A percentile compares a stretch with the other conserved stretches of the same genome.
These are phyloP conservation scores for Vigna reflexopilosa DNA, from an alignment of 306 rosid species.

Conservation along the genomic window DNA sequence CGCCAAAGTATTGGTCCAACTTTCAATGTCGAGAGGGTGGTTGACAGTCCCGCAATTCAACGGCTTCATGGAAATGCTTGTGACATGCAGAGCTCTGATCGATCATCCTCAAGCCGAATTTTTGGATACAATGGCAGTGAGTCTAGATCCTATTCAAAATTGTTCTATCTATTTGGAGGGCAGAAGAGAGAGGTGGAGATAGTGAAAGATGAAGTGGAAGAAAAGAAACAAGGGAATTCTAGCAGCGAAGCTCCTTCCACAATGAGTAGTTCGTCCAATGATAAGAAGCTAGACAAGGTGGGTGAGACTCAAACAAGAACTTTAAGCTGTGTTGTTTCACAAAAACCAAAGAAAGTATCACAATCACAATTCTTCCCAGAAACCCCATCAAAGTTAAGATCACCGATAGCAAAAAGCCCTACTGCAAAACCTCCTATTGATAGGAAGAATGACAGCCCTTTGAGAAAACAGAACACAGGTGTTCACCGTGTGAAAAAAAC, in stretches of 20 bases:
- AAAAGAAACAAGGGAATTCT: constrained; percentile 52
- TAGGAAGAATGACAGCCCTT: constrained; percentile 52
- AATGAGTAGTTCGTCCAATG: constrained; percentile 47
- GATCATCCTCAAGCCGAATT: constrained; percentile 70
- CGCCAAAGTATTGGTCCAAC: constrained; percentile 33
- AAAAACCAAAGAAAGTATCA: constrained; percentile 52
- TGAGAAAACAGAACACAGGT: constrained; percentile 56
- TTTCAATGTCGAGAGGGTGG: constrained; percentile 50
- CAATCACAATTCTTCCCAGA: constrained; percentile 40
- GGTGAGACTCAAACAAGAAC: constrained; percentile 49
- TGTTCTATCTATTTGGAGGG: constrained; percentile 72
- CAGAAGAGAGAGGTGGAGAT: constrained; percentile 76
- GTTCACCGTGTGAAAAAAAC: constrained; percentile 46
- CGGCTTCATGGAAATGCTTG: constrained; percentile 79
- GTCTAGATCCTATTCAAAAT: constrained; percentile 76
- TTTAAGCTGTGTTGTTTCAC: constrained; percentile 49
- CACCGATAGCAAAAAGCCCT: constrained; percentile 51
- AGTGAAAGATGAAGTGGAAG: constrained; percentile 68
- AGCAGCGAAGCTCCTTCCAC: constrained; percentile 54
- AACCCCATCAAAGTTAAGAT: constrained; percentile 51
- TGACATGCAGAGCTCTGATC: constrained; percentile 79
- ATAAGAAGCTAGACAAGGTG: constrained; percentile 52
- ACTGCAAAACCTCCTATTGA: constrained; percentile 64
- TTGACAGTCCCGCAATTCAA: constrained; percentile 66
- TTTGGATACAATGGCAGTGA: constrained; percentile 69